Conservation (phyloP, 371 early-diverging fungal genomes). For the Fennellomyces sp. region DNA sequence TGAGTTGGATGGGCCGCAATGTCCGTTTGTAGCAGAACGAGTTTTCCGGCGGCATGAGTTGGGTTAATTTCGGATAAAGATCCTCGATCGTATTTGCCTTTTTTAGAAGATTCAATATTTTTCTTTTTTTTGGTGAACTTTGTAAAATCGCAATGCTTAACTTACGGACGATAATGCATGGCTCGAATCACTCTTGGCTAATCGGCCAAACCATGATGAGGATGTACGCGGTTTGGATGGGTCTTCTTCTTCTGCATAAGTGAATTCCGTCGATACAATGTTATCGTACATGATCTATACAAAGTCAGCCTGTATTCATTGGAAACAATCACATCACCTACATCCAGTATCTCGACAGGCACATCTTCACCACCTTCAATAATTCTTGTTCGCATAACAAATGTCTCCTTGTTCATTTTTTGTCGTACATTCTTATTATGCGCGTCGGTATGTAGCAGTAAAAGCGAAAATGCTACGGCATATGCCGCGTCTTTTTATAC, state of each 20-base stretch:
- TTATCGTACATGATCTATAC: conserved; percentile 80
- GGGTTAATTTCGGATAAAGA: conserved; percentile 35
- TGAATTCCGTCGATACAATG: conserved; percentile 54
- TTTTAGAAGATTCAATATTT: not conserved
- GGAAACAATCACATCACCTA: conserved; percentile 21
- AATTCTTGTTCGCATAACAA: conserved; percentile 69
- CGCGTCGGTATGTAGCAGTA: conserved; percentile 92
- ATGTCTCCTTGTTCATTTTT: conserved; percentile 88
- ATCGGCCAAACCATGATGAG: conserved; percentile 40
- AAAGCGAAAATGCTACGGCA: conserved; percentile 82
- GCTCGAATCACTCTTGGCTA: conserved; percentile 22
- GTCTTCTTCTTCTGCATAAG: conserved; percentile 58
- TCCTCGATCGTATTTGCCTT: conserved; percentile 26
- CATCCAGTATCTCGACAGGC: conserved; percentile 73
- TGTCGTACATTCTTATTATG: conserved; percentile 85
- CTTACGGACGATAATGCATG: conserved; percentile 7
- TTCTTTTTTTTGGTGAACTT: not conserved
- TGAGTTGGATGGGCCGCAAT: conserved; percentile 21
- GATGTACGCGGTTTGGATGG: conserved; percentile 5
- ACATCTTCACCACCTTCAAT: conserved; percentile 70
- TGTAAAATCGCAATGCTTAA: not conserved
- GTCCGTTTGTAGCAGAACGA: conserved; percentile 37
- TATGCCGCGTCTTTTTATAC: conserved; percentile 69
- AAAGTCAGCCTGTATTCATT: not conserved
- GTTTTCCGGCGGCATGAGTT: conserved; percentile 46